Base-by-base conservation (phyloP, 2,329 filamentous ascomycete genomes). In the Pestalotiopsis sp. region DNA sequence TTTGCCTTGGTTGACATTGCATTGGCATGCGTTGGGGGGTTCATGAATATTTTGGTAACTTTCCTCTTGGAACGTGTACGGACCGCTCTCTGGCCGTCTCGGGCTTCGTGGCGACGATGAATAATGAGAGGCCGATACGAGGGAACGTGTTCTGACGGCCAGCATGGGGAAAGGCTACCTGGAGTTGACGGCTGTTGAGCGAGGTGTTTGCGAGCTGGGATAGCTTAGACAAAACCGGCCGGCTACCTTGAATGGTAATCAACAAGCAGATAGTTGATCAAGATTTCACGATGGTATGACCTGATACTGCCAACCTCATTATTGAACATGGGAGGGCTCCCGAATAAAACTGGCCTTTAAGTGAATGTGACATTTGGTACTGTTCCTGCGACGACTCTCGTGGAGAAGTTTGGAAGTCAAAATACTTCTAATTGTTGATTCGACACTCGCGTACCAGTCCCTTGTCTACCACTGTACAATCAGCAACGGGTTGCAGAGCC, bases 1-100 rank as follows among this genome's bases (percentile, higher is more conserved):
- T 66, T 66, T 56, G 41, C 49, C 38, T 66, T 66, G 63, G 36
- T 49, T 66, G 63, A 45, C 63, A 66, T 57, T 56, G 63, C 63
- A 66, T 36, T 66, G 63, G 62, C 41, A 65, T 65, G 38, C 38
- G 62, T 31, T 20, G 14, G 23, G 27, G 17, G 45, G 31, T 36
- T 27, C 20, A 60, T 27, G 57, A 36, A 27, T 60, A 13, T 60
- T 23, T 36, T 27, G 57, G 31, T 60, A 36, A 60, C 20, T 23
- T 23, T 58, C 56, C 56, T 60, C 20, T 23, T 27, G 11, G 31
- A 27, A 23, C 57, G 57, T n/a, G 20, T 45, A n/a, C 45, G 20
- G 45, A 52, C 45, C 45, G 14, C 17, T 52, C 45, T 20, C 45
- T 17, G 57, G 57, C 57, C 25, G 12, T 36, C 23, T 27, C 5